These are phyloP conservation scores for Rhizopogon rudus DNA, from an alignment of 768 basidiomycete species.

Conservation along the genomic window DNA sequence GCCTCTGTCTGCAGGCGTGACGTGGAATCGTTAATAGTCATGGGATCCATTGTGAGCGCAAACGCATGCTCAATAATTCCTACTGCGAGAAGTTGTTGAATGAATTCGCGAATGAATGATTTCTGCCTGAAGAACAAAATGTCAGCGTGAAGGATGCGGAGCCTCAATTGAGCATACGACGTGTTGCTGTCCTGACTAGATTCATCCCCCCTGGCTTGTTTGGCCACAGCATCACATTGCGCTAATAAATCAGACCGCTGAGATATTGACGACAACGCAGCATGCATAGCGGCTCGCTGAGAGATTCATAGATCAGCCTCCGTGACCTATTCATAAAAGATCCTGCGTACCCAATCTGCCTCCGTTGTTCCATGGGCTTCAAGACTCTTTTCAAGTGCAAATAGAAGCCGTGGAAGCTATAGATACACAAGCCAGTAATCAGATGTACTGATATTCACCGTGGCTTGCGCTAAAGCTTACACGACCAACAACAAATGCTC, in stretches of 20 bases:
- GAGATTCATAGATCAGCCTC: conserved; percentile 9
- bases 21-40: conserved; percentile 41
- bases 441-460: neutral
- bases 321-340: neutral
- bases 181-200: conserved; percentile 11
- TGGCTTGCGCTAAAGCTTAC: conserved; percentile 35
- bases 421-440: conserved; percentile 1
- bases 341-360: conserved; percentile 51
- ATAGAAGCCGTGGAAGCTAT: conserved; percentile 60
- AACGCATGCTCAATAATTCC: conserved; percentile 53
- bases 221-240: conserved; percentile 46
- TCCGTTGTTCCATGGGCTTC: conserved; percentile 43
- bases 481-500: conserved; percentile 65
- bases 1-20: conserved; percentile 54
- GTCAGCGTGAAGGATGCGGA: conserved; percentile 7
- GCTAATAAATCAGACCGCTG: conserved; percentile 51
- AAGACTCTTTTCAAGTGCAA: conserved; percentile 49
- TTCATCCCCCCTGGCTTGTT: conserved; percentile 23
- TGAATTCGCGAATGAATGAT: conserved; percentile 23
- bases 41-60: conserved; percentile 47
- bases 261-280: conserved; percentile 43
- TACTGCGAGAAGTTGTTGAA: conserved; percentile 49
- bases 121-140: conserved; percentile 11
- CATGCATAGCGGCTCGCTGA: conserved; percentile 40
- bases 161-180: conserved; percentile 6